Evolutionary conservation across 192 early-diverging fungal genomes (phyloP).

Genomic region (Cladochytrium replicatum): DNA sequence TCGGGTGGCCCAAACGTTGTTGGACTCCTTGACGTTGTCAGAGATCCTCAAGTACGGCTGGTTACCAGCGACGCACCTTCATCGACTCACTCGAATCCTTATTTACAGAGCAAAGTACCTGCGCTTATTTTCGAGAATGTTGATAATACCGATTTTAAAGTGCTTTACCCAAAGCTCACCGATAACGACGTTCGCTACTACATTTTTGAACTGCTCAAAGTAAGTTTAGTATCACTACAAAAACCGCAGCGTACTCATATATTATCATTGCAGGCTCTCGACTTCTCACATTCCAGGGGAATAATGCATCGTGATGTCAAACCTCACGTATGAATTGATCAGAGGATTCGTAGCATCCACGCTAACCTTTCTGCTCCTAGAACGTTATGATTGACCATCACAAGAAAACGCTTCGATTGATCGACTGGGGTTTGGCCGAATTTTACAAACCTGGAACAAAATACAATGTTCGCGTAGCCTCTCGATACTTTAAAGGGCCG

Average conservation of each 20-base stretch:
- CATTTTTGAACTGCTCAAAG: conserved; percentile 92
- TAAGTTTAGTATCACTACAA: conserved; percentile 18
- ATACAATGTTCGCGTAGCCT: conserved; percentile 98
- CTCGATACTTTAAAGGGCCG: conserved; percentile 98
- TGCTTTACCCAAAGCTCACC: conserved; percentile 86
- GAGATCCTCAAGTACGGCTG: conserved; percentile 71
- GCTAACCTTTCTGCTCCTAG: conserved; percentile 35
- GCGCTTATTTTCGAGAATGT: conserved; percentile 95
- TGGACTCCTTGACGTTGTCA: conserved; percentile 83
- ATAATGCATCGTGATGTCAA: conserved; percentile 99
- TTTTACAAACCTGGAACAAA: conserved; percentile 96
- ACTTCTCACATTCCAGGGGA: conserved; percentile 94
- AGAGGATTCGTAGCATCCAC: too few relatives aligned
- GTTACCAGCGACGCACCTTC: too few relatives aligned
- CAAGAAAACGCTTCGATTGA: conserved; percentile 82
- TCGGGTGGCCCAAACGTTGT: conserved; percentile 91
- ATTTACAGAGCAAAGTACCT: conserved; percentile 94
- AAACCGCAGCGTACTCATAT: background rate
- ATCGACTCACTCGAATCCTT: too few relatives aligned
- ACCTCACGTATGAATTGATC: conserved; percentile 73
- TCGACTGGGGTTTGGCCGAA: conserved; percentile 99
- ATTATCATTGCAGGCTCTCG: conserved; percentile 59
- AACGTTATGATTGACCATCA: conserved; percentile 99
- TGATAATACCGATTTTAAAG: conserved; percentile 96
- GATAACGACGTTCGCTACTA: conserved; percentile 96